Percentiles rank a stretch among this genome's conserved stretches.
phyloP scores from a whole-genome alignment of 148 eudicot species.

The Camellia granthamiana region DNA sequence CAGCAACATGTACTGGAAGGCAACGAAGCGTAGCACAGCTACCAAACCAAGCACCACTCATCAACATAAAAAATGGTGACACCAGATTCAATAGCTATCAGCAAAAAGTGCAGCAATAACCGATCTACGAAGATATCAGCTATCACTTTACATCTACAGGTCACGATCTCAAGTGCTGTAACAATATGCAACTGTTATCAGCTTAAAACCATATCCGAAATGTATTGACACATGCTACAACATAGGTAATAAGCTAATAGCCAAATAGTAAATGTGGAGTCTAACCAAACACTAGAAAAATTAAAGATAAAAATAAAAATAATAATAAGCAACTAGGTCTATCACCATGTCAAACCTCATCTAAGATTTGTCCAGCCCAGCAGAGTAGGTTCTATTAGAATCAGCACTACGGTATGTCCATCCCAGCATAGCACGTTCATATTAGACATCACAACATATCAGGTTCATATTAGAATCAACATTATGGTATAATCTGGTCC shows the following conservation, averaged over 20 bases:
- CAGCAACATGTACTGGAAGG: not conserved
- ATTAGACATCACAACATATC: too few relatives aligned
- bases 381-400: constrained; percentile 15
- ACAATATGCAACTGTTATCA: constrained; percentile 33
- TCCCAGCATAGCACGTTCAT: too few relatives aligned
- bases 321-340: not conserved
- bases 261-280: not conserved
- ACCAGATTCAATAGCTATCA: constrained; percentile 16
- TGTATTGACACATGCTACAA: constrained; percentile 8
- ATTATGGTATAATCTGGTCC: constrained; percentile 7
- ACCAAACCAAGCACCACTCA: constrained; percentile 20
- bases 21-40: constrained; percentile 17
- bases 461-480: not conserved
- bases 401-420: not conserved
- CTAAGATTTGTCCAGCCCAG: not conserved
- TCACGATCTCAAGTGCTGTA: constrained; percentile 50
- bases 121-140: constrained; percentile 21
- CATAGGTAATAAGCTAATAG: not conserved
- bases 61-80: constrained; percentile 3
- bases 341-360: constrained; percentile 1
- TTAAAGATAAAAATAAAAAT: too few relatives aligned
- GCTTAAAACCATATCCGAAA: constrained; percentile 20
- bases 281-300: not conserved
- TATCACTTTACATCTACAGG: constrained; percentile 40
- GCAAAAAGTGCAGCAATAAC: constrained; percentile 27